Base-by-base conservation (phyloP, 2,329 filamentous ascomycete genomes). In the Microcera coccophila region DNA sequence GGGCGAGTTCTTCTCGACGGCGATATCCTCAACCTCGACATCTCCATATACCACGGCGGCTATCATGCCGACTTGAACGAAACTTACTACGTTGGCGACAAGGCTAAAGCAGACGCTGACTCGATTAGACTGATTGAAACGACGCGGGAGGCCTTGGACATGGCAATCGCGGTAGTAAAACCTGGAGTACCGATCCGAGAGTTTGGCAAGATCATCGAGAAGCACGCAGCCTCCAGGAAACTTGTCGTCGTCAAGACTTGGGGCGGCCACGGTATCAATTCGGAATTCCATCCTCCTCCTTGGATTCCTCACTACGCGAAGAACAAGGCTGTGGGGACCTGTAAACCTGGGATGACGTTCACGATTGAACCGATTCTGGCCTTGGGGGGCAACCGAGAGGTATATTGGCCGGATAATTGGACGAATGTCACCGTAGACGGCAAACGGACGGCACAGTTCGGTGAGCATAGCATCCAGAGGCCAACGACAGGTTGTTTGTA, bases 321-420 rank as follows among this genome's bases (percentile, higher is more conserved):
- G 76, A 98, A 97, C 71, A 98, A 97, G 79, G 89, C 91, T 0
- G 86, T 96, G 1, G 93, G 93, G 37, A 82, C 86, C 56, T 93
- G 90, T 46, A 96, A 96, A 72, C 84, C 88, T 1, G 93, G 93
- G 40, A 96, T 97, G 90, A 95, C 90, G 51, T 98, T 98, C 61
- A 98, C 93, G 1, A 98, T 98, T 48, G 93, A 98, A 71, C 93
- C 93, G 12, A 98, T 98, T 93, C 90, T 98, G 63, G 90, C 89
- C 29, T 67, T 96, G 42, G 93, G 93, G 44, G 90, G 87, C 48
- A 87, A 95, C 67, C 82, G 82, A 50, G 93, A 98, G 62, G 85
- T 93, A 64, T 97, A 90, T 1, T 98, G 93, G 93, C 93, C 93
- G 1, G 93, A 98, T 64, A 89, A 97, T 72, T 98, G 93, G 93